Conservation (phyloP, 164 flowering plant genomes). For the Vitis rotundifolia region DNA sequence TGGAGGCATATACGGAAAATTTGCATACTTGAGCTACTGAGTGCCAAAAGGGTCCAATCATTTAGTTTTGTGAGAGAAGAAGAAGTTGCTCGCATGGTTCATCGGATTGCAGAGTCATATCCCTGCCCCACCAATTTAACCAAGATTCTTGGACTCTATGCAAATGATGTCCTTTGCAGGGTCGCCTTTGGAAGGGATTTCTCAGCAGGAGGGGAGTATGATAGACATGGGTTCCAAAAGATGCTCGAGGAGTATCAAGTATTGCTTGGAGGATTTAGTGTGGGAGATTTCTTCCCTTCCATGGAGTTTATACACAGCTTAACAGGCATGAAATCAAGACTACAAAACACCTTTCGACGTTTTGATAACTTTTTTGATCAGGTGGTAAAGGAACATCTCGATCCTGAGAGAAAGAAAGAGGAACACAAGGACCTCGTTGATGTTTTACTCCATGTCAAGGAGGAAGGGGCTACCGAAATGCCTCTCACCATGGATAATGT, state of each 20-base stretch:
- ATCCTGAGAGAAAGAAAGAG: slow-evolving; percentile 12
- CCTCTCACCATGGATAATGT: slow-evolving; percentile 50
- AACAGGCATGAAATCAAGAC: slow-evolving; percentile 43
- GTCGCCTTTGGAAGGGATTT: slow-evolving; percentile 46
- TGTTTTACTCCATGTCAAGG: slow-evolving; percentile 46
- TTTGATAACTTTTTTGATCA: slow-evolving; percentile 48
- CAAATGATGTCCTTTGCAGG: slow-evolving; percentile 48
- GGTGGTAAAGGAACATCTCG: slow-evolving; percentile 44
- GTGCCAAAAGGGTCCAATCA: slow-evolving; percentile 47
- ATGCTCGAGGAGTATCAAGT: slow-evolving; percentile 52
- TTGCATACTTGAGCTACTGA: slow-evolving; percentile 48
- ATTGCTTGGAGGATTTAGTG: slow-evolving; percentile 52
- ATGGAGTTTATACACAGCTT: slow-evolving; percentile 43
- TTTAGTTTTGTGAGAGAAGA: slow-evolving; percentile 45
- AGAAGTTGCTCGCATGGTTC: slow-evolving; percentile 43
- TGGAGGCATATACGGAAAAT: slow-evolving; percentile 61
- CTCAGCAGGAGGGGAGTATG: slow-evolving; percentile 47
- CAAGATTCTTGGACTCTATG: slow-evolving; percentile 33
- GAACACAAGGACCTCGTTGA: slow-evolving; percentile 54
- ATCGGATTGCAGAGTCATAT: slow-evolving; percentile 25
- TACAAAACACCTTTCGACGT: slow-evolving; percentile 23
- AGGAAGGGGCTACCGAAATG: slow-evolving; percentile 24
- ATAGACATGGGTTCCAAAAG: slow-evolving; percentile 41
- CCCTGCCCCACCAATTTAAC: slow-evolving; percentile 26
- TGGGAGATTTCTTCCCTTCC: slow-evolving; percentile 67